phyloP scores from a whole-genome alignment of 768 basidiomycete species.

The Tylopilus felleus region DNA sequence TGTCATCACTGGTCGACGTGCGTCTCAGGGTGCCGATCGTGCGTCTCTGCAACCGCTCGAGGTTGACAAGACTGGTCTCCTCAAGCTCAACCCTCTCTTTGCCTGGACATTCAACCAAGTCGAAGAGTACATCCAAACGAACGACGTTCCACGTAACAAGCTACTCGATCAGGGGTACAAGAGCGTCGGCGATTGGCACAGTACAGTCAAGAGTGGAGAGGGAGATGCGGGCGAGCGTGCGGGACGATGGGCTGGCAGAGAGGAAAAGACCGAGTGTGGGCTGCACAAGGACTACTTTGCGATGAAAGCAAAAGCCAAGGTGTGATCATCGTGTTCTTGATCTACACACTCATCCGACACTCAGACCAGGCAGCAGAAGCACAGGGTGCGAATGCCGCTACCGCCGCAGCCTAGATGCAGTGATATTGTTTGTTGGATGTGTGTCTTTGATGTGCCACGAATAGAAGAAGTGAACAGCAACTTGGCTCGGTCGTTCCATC shows the following conservation, averaged over 20 bases:
- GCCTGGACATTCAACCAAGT: conserved; percentile 84
- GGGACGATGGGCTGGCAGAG: conserved; percentile 87
- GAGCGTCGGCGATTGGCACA: conserved; percentile 98
- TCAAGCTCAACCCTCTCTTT: conserved; percentile 94
- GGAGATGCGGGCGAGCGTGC: conserved; percentile 77
- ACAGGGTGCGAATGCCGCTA: background rate
- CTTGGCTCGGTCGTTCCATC: no score
- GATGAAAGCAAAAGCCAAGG: conserved; percentile 58
- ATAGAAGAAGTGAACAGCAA: no score
- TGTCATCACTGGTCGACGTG: conserved; percentile 92
- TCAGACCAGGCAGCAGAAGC: background rate
- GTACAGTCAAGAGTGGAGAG: conserved; percentile 66
- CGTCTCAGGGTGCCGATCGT: conserved; percentile 91
- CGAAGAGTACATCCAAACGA: conserved; percentile 76
- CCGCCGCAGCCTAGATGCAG: no score
- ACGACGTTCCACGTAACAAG: conserved; percentile 84
- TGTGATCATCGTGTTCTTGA: background rate
- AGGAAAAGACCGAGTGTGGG: conserved; percentile 91
- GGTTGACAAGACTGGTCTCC: conserved; percentile 81
- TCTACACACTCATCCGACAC: background rate
- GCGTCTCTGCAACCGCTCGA: conserved; percentile 81
- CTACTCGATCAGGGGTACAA: conserved; percentile 90
- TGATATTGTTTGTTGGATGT: no score
- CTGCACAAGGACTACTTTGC: conserved; percentile 88
- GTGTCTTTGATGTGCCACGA: no score